phyloP scores from a whole-genome alignment of 75 land plant genomes.

The Cupressus sempervirens region DNA sequence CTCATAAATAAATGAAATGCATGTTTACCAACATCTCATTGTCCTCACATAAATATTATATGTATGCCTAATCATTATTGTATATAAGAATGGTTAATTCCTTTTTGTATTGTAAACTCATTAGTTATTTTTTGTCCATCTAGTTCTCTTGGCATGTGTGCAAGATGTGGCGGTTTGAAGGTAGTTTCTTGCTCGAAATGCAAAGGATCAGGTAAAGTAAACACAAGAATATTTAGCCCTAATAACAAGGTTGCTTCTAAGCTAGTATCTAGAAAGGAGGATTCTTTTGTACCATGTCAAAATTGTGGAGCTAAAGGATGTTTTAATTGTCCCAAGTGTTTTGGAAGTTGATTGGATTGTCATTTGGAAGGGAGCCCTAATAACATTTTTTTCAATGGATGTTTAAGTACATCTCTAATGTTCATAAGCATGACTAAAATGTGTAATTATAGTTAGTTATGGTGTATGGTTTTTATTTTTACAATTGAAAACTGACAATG shows the following conservation, averaged over 20 bases:
- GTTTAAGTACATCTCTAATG: neutral
- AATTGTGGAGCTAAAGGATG: constrained; percentile 12
- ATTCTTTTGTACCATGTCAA: neutral
- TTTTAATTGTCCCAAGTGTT: constrained; percentile 5
- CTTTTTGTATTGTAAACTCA: neutral
- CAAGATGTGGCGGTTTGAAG: constrained; percentile 14
- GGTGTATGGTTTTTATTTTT: neutral
- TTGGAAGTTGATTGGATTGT: neutral
- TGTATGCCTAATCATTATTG: neutral
- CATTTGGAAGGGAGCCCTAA: neutral
- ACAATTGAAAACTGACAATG: neutral
- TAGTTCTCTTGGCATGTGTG: constrained; percentile 1
- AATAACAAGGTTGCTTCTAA: neutral
- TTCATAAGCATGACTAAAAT: neutral
- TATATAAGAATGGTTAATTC: neutral
- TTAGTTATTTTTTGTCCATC: neutral
- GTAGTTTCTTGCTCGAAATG: constrained; percentile 10
- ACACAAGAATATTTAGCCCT: neutral
- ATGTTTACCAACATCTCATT: neutral
- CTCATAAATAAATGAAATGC: neutral
- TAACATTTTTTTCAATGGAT: neutral
- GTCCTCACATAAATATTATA: neutral
- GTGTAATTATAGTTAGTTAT: neutral
- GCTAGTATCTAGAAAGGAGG: neutral
- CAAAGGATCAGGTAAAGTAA: constrained; percentile 8